These are phyloP conservation scores for Volvox carteri DNA, from an alignment of 163 green algal genomes.

Conservation along the genomic window DNA sequence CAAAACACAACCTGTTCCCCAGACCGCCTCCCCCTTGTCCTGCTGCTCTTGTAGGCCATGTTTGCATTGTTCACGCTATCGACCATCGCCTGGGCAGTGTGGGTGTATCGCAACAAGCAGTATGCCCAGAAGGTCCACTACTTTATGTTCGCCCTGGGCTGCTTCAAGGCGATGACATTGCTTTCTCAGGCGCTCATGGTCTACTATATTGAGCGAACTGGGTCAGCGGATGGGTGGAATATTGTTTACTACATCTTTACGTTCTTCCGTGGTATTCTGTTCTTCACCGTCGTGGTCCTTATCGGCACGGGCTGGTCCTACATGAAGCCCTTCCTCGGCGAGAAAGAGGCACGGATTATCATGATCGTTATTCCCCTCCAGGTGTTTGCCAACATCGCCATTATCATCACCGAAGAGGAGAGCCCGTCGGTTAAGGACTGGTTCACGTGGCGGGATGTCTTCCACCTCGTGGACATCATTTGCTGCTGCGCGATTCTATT, in stretches of 20 bases:
- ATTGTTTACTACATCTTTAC: conserved; percentile 98
- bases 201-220: conserved; percentile 85
- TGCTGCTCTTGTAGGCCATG: conserved; percentile 75
- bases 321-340: conserved; percentile 89
- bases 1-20: too few species aligned
- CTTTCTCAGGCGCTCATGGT: conserved; percentile 90
- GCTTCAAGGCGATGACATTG: conserved; percentile 92
- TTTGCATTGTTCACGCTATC: conserved; percentile 81
- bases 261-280: conserved; percentile 91
- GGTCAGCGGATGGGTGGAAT: conserved; percentile 93
- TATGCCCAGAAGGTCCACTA: conserved; percentile 88
- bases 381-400: conserved; percentile 95
- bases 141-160: conserved; percentile 91
- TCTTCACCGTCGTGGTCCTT: conserved; percentile 96
- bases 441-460: conserved; percentile 96
- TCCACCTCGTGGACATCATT: conserved; percentile 98
- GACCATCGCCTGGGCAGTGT: conserved; percentile 70
- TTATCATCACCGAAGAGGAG: conserved; percentile 94
- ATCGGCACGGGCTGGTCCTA: conserved; percentile 97
- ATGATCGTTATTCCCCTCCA: conserved; percentile 96
- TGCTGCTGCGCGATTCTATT: conserved; percentile 99
- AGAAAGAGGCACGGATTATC: conserved; percentile 85
- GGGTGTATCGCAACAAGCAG: conserved; percentile 69
- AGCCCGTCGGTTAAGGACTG: conserved; percentile 85
- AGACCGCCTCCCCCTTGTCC: not conserved